Evolutionary conservation across 768 basidiomycete species (phyloP).

Genomic region (Lentinula guzmanii): DNA sequence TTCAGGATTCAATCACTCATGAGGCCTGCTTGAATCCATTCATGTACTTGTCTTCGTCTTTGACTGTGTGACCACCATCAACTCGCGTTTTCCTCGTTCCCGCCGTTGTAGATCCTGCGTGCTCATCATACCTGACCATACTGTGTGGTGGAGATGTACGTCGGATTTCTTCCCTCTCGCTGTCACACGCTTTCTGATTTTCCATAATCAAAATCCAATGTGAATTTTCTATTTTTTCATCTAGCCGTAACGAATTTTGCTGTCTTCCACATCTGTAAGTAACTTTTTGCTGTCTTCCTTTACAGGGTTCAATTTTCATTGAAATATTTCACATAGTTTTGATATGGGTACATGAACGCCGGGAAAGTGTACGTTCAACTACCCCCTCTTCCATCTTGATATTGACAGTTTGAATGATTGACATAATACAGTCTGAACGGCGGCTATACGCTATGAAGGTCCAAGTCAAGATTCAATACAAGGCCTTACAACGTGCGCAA

Average conservation of each 20-base stretch:
- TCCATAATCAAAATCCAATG: not conserved
- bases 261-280: conserved; percentile 43
- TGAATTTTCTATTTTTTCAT: too few relatives aligned
- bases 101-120: not conserved
- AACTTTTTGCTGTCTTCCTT: not conserved
- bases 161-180: not conserved
- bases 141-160: conserved; percentile 12
- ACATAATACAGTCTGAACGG: conserved; percentile 32
- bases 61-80: too few relatives aligned
- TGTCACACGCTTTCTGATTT: conserved; percentile 1
- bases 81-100: not conserved
- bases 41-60: not conserved
- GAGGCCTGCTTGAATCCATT: not conserved
- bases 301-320: conserved; percentile 20
- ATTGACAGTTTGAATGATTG: not conserved
- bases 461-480: conserved; percentile 47
- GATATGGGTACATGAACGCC: conserved; percentile 16
- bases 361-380: conserved; percentile 16
- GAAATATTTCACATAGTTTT: conserved; percentile 6
- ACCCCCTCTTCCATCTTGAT: not conserved
- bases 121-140: conserved; percentile 12
- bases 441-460: conserved; percentile 42
- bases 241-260: conserved; percentile 43
- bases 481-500: conserved; percentile 34
- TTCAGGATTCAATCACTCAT: too few relatives aligned